Base-by-base conservation (phyloP, 139 green algal genomes). In the Volvox reticuliferus region DNA sequence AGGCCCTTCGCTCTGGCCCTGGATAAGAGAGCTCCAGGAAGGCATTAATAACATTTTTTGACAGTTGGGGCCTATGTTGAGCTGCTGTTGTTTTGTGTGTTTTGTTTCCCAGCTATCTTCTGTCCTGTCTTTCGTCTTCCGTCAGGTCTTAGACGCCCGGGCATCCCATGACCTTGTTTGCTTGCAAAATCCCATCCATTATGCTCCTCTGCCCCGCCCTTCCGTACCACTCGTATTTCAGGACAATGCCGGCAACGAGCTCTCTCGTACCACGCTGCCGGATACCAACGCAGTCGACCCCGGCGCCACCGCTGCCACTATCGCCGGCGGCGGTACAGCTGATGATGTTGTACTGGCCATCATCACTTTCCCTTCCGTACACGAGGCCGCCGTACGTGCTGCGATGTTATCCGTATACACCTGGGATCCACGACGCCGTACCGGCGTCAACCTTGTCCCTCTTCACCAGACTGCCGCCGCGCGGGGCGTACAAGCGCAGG, bases 331-430 rank as follows among this genome's bases (percentile, higher is more conserved):
- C 71, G 85, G 71, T 37, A 75, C 44, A 36, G 13, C 44, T 2
- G 85, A 32, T 28, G 71, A 89, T 50, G 85, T 89, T 17, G 44
- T 89, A 1, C 83, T 88, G 18, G 85, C 71, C 37, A 33, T 89
- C 71, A 63, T 92, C 21, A 36, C 55, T 30, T 93, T 93, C 75
- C 17, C 63, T 18, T 91, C 90, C 65, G 77, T 91, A 28, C 78
- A 86, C 26, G 92, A 94, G 76, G 89, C 89, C 0, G 36, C 68
- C 24, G 67, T 82, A 28, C 86, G 92, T n/a, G 89, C 89, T 20
- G 84, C 69, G 30, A 65, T 94, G 63, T 81, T 94, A 21, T 55
- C 91, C 0, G 86, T 65, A 19, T 91, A 93, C 26, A 94, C 92
- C 21, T 94, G 69, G 35, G 92, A 94, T 82, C 50, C 44, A 0